Evolutionary conservation across 2,329 filamentous ascomycete species (phyloP).

Genomic region (Arthroderma sp.): DNA sequence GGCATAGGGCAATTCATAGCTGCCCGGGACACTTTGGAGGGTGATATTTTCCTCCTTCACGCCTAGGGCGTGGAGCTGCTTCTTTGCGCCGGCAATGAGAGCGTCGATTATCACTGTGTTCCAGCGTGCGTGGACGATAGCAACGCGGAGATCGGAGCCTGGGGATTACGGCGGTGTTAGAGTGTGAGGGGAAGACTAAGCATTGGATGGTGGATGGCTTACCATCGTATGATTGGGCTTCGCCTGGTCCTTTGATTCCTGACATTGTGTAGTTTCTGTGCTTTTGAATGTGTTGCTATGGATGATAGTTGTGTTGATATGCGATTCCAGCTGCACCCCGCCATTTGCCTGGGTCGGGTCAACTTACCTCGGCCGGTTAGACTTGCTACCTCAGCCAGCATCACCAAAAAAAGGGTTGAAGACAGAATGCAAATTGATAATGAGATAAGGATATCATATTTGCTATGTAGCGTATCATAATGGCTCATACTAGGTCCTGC

Average conservation of each 20-base stretch:
- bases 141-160: constrained; percentile 60
- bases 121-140: constrained; percentile 93
- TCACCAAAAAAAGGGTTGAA: not conserved
- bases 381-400: not conserved
- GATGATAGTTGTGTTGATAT: not conserved
- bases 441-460: not conserved
- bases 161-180: not conserved
- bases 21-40: constrained; percentile 77
- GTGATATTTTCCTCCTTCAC: constrained; percentile 82
- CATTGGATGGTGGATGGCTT: constrained; percentile 11
- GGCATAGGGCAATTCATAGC: constrained; percentile 87
- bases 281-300: not conserved
- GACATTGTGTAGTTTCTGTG: constrained; percentile 29
- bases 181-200: not conserved
- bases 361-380: not conserved
- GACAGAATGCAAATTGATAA: not conserved
- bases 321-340: too few species aligned
- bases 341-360: too few species aligned
- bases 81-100: constrained; percentile 67
- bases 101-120: constrained; percentile 79
- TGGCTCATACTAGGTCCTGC: too few species aligned
- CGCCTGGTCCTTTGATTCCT: constrained; percentile 50
- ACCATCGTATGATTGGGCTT: constrained; percentile 46
- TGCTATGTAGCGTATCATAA: too few species aligned
- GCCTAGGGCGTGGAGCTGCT: constrained; percentile 62